These are phyloP conservation scores for Zoysia japonica DNA, from an alignment of 176 grass and related monocot species.

Conservation along the genomic window DNA sequence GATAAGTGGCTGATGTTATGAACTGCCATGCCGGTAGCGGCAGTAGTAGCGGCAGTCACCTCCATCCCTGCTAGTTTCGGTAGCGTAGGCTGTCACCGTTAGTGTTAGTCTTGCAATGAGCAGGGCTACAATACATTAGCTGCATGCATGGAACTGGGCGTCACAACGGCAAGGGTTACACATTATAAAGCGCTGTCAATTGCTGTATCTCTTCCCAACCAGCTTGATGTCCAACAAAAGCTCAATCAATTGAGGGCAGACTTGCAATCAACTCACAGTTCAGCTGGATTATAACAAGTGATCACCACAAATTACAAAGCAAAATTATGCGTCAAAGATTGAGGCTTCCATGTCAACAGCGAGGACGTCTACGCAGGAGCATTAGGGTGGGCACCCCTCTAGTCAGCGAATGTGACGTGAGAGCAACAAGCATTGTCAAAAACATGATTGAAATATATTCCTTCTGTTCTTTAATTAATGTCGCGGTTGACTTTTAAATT, in stretches of 20 bases:
- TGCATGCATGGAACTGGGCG: background rate
- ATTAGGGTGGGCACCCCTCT: background rate
- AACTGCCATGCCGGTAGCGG: slow-evolving; percentile 10
- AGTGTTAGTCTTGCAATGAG: background rate
- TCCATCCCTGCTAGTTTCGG: slow-evolving; percentile 15
- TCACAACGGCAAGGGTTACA: background rate
- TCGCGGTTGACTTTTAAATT: too few relatives aligned
- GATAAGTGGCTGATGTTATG: background rate
- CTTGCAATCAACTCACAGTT: background rate
- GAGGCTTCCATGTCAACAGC: background rate
- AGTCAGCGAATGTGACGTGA: background rate
- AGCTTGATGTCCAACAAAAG: background rate
- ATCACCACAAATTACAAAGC: background rate
- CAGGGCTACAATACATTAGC: background rate
- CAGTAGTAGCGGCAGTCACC: background rate
- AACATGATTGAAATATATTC: background rate
- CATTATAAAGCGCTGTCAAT: too few relatives aligned
- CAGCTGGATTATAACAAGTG: background rate
- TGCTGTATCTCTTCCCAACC: too few relatives aligned
- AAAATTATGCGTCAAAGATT: background rate
- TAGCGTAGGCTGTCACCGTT: background rate
- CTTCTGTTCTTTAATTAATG: too few relatives aligned
- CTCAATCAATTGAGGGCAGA: background rate
- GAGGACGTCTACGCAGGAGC: too few relatives aligned
- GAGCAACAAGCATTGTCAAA: background rate